Percentiles rank a stretch among this genome's conserved stretches.
These are phyloP conservation scores for Plasmodium relictum DNA, from an alignment of 169 alveolate species.

Conservation along the genomic window DNA sequence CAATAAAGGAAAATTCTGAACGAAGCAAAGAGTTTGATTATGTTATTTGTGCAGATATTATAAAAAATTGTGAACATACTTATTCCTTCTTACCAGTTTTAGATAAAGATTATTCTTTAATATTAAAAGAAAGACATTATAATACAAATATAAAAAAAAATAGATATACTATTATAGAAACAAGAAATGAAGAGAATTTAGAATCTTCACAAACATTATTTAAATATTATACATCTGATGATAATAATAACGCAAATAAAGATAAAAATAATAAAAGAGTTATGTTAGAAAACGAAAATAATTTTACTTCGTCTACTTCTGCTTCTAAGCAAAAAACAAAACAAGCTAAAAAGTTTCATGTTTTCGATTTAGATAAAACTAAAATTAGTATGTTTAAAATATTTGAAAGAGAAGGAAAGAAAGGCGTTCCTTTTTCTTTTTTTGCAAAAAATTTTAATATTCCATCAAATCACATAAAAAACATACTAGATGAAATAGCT, in stretches of 20 bases:
- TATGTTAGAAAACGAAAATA: slow-evolving; percentile 26
- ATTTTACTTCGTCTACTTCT: slow-evolving; percentile 13
- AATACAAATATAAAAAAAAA: slow-evolving; percentile 68
- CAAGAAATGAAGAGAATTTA: slow-evolving; percentile 73
- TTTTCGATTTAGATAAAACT: slow-evolving; percentile 66
- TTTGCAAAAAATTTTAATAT: slow-evolving; percentile 69
- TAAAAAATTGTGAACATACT: slow-evolving; percentile 50
- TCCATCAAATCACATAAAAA: slow-evolving; percentile 67
- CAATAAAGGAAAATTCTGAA: slow-evolving; percentile 30
- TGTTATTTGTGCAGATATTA: slow-evolving; percentile 63
- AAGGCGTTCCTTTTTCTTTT: slow-evolving; percentile 75
- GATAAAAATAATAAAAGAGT: slow-evolving; percentile 36
- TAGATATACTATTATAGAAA: slow-evolving; percentile 71
- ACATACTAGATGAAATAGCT: slow-evolving; percentile 72
- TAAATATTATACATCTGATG: slow-evolving; percentile 63
- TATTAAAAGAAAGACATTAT: slow-evolving; percentile 73
- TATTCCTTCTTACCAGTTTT: slow-evolving; percentile 66
- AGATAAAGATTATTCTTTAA: slow-evolving; percentile 71
- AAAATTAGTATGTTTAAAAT: slow-evolving; percentile 76
- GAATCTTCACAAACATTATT: slow-evolving; percentile 71
- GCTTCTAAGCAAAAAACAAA: slow-evolving; percentile 59
- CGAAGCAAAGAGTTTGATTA: slow-evolving; percentile 47
- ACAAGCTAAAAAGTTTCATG: slow-evolving; percentile 68
- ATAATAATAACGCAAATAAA: slow-evolving; percentile 3
- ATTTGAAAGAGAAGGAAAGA: slow-evolving; percentile 69